Conservation (phyloP, 1,139 yeast species). For the Suhomyces wounanorum region DNA sequence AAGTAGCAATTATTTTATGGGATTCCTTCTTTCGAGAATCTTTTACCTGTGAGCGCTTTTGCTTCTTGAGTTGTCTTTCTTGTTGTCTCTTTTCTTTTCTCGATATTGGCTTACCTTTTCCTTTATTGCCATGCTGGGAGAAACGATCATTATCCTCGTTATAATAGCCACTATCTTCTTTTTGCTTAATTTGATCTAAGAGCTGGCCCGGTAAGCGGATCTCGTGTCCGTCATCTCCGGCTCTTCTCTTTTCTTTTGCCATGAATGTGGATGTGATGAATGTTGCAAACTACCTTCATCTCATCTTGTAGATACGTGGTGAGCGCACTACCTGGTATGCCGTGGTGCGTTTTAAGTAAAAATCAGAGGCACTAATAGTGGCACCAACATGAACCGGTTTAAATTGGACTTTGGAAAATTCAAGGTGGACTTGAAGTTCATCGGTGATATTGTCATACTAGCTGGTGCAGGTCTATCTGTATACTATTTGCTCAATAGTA, state of each 20-base stretch:
- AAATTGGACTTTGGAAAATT: constrained; percentile 43
- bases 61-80: constrained; percentile 55
- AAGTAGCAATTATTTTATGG: background rate
- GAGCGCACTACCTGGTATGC: constrained; percentile 6
- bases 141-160: constrained; percentile 39
- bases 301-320: constrained; percentile 1
- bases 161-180: constrained; percentile 46
- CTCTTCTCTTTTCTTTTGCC: constrained; percentile 6
- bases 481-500: constrained; percentile 65
- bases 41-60: constrained; percentile 24
- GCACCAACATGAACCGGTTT: constrained; percentile 32
- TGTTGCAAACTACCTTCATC: constrained; percentile 3
- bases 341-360: background rate
- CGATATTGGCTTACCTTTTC: constrained; percentile 30
- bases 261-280: constrained; percentile 5
- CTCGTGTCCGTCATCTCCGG: constrained; percentile 36
- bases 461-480: constrained; percentile 84
- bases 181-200: constrained; percentile 60
- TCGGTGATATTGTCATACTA: constrained; percentile 69
- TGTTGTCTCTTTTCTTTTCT: constrained; percentile 62
- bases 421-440: constrained; percentile 54
- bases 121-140: constrained; percentile 30
- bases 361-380: background rate
- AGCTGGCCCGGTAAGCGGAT: constrained; percentile 69
- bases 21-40: constrained; percentile 1